Conservation (phyloP, 768 basidiomycete species). For the Albatrellus ellisii region DNA sequence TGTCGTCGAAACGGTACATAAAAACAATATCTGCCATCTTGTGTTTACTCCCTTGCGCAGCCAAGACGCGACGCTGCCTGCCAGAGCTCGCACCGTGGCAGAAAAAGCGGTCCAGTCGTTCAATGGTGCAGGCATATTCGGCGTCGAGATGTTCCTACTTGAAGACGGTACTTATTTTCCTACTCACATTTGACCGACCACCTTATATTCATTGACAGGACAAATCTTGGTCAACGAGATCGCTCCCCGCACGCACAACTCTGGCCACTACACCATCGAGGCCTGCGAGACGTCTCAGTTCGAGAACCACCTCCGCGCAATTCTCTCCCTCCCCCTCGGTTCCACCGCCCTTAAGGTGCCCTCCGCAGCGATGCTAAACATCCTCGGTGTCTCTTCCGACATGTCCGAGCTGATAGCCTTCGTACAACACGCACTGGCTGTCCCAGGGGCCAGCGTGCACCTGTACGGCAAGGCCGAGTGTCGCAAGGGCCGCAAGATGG, state of each 20-base stretch:
- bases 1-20: conserved; percentile 89
- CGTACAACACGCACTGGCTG: conserved; percentile 42
- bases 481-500: conserved; percentile 92
- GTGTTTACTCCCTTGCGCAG: conserved; percentile 80
- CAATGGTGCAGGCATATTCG: conserved; percentile 87
- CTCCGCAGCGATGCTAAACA: conserved; percentile 84
- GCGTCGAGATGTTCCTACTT: conserved; percentile 97
- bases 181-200: background rate
- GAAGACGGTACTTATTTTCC: conserved; percentile 50
- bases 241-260: conserved; percentile 96
- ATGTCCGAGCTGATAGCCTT: conserved; percentile 46
- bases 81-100: conserved; percentile 57
- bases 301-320: conserved; percentile 93
- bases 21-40: conserved; percentile 85
- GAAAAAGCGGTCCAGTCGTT: conserved; percentile 71
- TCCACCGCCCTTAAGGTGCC: conserved; percentile 81
- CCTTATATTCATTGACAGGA: conserved; percentile 28
- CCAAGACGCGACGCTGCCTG: conserved; percentile 36
- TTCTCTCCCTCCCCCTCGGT: conserved; percentile 81
- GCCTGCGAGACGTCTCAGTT: conserved; percentile 95
- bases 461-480: conserved; percentile 91
- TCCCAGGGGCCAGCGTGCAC: conserved; percentile 73
- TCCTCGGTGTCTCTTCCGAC: conserved; percentile 71
- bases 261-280: conserved; percentile 97
- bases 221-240: conserved; percentile 87